Percentiles rank a stretch among this genome's conserved stretches.
Conservation (phyloP, 345 rosid genomes). For the Bruguiera sexangula region DNA sequence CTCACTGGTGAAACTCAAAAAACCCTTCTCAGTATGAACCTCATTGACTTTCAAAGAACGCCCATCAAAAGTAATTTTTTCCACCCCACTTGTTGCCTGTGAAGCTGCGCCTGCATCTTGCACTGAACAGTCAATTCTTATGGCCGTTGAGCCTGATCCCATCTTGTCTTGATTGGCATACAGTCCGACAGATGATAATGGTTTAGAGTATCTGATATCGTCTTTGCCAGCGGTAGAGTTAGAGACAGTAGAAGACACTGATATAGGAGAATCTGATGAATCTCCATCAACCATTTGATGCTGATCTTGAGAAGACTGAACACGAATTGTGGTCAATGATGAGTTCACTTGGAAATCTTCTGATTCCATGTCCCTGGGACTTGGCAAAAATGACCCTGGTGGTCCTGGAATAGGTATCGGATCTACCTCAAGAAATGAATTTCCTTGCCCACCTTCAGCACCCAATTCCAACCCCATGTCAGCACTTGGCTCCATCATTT, state of each 20-base stretch:
- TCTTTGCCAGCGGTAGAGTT: constrained; percentile 46
- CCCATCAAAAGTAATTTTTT: constrained; percentile 28
- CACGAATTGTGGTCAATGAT: constrained; percentile 73
- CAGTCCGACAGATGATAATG: constrained; percentile 34
- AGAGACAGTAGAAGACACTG: constrained; percentile 68
- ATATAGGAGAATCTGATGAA: constrained; percentile 82
- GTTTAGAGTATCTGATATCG: constrained; percentile 34
- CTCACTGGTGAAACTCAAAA: constrained; percentile 41
- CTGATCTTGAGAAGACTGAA: constrained; percentile 76
- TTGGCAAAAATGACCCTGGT: constrained; percentile 93
- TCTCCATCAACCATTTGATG: constrained; percentile 63
- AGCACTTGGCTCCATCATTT: constrained; percentile 30
- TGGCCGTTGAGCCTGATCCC: constrained; percentile 29
- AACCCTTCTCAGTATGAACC: constrained; percentile 39
- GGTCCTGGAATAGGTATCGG: constrained; percentile 97
- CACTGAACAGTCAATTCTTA: constrained; percentile 30
- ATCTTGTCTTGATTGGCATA: constrained; percentile 33
- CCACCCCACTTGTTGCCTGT: constrained; percentile 25
- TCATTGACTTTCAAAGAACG: constrained; percentile 32
- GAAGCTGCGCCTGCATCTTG: constrained; percentile 39
- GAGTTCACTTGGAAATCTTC: constrained; percentile 96
- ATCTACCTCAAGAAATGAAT: constrained; percentile 75
- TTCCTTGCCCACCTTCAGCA: constrained; percentile 43
- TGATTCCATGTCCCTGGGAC: constrained; percentile 82
- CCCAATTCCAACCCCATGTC: constrained; percentile 38